These are phyloP conservation scores for Acer saccharum DNA, from an alignment of 345 rosid genomes.

Conservation along the genomic window DNA sequence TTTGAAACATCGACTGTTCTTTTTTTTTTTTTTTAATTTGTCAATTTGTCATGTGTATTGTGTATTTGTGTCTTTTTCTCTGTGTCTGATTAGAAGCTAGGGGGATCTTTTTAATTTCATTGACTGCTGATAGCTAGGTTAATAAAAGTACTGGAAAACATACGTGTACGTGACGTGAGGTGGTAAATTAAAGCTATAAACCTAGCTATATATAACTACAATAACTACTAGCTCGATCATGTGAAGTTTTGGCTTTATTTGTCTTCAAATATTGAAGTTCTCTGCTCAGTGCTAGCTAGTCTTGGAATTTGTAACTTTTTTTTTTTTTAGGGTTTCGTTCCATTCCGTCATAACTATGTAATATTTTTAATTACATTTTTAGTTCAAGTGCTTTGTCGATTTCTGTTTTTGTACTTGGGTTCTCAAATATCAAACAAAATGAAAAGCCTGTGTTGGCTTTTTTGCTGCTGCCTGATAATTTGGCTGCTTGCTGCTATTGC, in stretches of 20 bases:
- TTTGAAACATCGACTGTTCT: not conserved
- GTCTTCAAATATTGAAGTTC: not conserved
- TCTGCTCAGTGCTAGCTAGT: no score
- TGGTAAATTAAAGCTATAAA: not conserved
- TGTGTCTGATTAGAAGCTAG: not conserved
- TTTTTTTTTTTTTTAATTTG: no score
- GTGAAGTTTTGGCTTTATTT: slow-evolving; percentile 3
- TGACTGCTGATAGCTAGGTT: not conserved
- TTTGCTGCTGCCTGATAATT: not conserved
- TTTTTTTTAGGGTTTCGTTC: not conserved
- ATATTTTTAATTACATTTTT: not conserved
- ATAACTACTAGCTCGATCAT: not conserved
- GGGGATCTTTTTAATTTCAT: not conserved
- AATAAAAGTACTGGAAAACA: not conserved
- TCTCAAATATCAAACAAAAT: not conserved
- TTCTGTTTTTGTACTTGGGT: not conserved
- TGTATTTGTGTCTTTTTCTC: not conserved
- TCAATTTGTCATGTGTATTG: not conserved
- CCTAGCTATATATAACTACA: no score
- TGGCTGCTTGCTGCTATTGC: not conserved
- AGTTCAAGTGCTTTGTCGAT: slow-evolving; percentile 3
- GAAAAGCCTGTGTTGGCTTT: not conserved
- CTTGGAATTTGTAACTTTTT: slow-evolving; percentile 1
- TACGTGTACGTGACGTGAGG: slow-evolving; percentile 6
- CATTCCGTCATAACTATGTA: not conserved